phyloP scores from a whole-genome alignment of 208 protist species.

The Sergeia podlipaevii region DNA sequence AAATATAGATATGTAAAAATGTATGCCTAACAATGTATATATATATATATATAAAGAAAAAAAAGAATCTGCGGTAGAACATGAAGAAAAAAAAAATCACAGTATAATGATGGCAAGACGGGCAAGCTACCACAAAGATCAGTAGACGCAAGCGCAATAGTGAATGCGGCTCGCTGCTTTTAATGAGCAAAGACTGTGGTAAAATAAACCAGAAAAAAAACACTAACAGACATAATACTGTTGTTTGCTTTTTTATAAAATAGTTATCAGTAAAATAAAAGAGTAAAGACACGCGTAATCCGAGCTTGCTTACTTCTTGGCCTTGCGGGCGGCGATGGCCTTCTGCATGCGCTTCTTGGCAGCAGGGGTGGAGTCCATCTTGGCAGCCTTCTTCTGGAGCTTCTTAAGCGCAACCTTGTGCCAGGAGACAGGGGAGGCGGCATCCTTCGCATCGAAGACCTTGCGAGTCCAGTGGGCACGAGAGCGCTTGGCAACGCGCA shows the following conservation, averaged over 20 bases:
- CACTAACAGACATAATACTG: background rate
- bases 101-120: no score
- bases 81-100: no score
- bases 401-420: conserved; percentile 86
- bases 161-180: no score
- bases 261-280: background rate
- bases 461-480: conserved; percentile 89
- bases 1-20: no score
- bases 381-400: conserved; percentile 82
- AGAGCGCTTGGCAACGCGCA: conserved; percentile 87
- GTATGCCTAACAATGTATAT: no score
- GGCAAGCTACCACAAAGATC: no score
- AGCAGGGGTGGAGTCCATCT: conserved; percentile 63
- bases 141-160: no score
- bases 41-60: no score
- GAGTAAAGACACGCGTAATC: no score
- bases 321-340: conserved; percentile 71
- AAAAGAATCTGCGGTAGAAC: no score
- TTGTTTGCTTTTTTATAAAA: background rate
- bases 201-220: no score
- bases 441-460: conserved; percentile 89
- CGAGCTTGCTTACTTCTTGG: conserved; percentile 38
- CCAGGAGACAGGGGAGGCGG: conserved; percentile 86
- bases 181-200: no score
- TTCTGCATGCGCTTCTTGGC: conserved; percentile 90